Conservation (phyloP, 768 basidiomycete species). For the Boletus vinaceobasis region DNA sequence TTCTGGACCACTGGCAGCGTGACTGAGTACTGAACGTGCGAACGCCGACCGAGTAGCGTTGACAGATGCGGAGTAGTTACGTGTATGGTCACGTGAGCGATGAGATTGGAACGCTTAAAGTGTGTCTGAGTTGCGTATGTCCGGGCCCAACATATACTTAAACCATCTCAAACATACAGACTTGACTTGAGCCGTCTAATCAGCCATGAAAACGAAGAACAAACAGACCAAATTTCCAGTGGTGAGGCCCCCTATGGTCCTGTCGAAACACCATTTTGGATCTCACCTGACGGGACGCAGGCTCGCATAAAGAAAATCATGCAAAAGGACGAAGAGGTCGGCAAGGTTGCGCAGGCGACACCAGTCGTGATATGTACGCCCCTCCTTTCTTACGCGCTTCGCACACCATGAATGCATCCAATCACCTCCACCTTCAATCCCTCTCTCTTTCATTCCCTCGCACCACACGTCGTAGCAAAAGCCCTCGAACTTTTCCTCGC, state of each 20-base stretch:
- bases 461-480: conserved; percentile 62
- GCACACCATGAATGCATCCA: conserved; percentile 9
- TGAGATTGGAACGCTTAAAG: conserved; percentile 17
- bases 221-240: conserved; percentile 91
- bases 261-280: neutral
- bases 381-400: conserved; percentile 9
- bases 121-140: too few relatives aligned
- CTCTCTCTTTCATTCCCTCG: neutral
- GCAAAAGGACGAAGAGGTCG: conserved; percentile 99
- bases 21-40: too few relatives aligned
- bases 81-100: conserved; percentile 22
- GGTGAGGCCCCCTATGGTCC: conserved; percentile 42
- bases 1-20: neutral
- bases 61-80: too few relatives aligned
- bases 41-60: too few relatives aligned
- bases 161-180: neutral
- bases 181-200: neutral
- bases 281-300: conserved; percentile 38
- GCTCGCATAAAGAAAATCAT: conserved; percentile 99
- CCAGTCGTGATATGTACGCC: conserved; percentile 93
- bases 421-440: neutral
- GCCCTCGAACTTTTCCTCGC: conserved; percentile 90
- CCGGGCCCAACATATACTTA: neutral
- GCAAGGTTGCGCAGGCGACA: conserved; percentile 95
- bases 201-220: conserved; percentile 81